Conservation (phyloP, 441 rosid species). For the Bocquillonia castaneifolia region DNA sequence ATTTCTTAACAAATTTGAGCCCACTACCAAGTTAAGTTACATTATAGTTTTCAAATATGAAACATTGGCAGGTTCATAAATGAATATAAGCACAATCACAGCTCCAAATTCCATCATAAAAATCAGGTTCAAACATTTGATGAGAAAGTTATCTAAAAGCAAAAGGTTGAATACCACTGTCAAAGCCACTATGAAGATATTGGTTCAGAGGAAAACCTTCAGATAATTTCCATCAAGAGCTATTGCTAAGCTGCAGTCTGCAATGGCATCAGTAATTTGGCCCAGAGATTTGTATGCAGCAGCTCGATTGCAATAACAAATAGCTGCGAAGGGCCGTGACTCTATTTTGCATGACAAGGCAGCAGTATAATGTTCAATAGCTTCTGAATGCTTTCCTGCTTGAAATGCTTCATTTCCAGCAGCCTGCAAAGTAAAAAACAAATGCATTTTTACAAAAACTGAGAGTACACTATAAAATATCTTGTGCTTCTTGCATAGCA, state of each 20-base stretch:
- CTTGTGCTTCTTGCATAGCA: background rate
- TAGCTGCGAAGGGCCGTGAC: slow-evolving; percentile 84
- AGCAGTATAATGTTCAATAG: slow-evolving; percentile 81
- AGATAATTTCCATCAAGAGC: slow-evolving; percentile 82
- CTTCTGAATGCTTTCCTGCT: slow-evolving; percentile 81
- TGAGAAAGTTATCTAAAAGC: background rate
- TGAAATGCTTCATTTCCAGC: slow-evolving; percentile 96
- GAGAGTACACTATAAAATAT: background rate
- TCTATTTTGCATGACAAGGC: slow-evolving; percentile 74
- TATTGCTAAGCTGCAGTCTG: slow-evolving; percentile 93
- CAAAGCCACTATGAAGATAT: background rate
- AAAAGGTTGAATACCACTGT: background rate
- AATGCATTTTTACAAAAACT: slow-evolving; percentile 6
- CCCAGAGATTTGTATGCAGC: slow-evolving; percentile 80
- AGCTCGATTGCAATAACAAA: slow-evolving; percentile 96
- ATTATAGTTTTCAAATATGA: background rate
- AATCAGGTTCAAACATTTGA: slow-evolving; percentile 12
- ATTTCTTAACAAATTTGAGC: background rate
- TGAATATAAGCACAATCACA: background rate
- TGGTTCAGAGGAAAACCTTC: slow-evolving; percentile 50
- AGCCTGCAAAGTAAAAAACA: slow-evolving; percentile 36
- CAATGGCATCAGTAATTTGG: slow-evolving; percentile 82
- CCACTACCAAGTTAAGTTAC: slow-evolving; percentile 2
- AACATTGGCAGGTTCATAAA: background rate
- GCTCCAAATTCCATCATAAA: background rate